phyloP scores from a whole-genome alignment of 495 filamentous ascomycete genomes.

The Trichoderma erinaceum region DNA sequence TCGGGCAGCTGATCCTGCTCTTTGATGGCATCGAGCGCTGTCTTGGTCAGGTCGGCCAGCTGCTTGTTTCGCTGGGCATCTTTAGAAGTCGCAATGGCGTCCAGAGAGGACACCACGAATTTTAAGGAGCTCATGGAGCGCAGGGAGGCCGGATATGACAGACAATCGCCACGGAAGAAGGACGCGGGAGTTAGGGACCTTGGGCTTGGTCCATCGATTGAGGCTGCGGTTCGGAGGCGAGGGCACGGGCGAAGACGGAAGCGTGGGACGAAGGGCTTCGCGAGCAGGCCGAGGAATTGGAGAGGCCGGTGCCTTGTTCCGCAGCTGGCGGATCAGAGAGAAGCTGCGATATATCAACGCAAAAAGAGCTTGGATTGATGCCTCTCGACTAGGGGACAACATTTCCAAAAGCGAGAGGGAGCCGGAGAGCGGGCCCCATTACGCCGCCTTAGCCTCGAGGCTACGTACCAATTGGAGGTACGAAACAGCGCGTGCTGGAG shows the following conservation, averaged over 20 bases:
- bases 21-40: conserved; percentile 77
- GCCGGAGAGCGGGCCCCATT: conserved; percentile 4
- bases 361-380: neutral
- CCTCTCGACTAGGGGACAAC: conserved; percentile 7
- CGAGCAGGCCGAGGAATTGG: neutral
- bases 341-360: neutral
- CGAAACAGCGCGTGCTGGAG: neutral
- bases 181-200: conserved; percentile 12
- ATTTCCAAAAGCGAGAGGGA: conserved; percentile 14
- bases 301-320: neutral
- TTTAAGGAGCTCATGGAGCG: conserved; percentile 84
- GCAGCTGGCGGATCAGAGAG: neutral
- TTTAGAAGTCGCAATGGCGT: conserved; percentile 81
- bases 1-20: conserved; percentile 65
- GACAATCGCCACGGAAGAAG: conserved; percentile 1
- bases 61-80: conserved; percentile 77
- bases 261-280: neutral
- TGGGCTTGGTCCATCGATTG: conserved; percentile 13
- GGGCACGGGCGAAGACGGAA: neutral
- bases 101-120: conserved; percentile 87
- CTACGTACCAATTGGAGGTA: neutral
- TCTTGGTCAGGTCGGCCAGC: conserved; percentile 70
- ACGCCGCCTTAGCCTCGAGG: conserved; percentile 9
- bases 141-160: conserved; percentile 14
- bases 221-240: neutral